These are phyloP conservation scores for Naematelia encephala DNA, from an alignment of 768 basidiomycete genomes.

Conservation along the genomic window DNA sequence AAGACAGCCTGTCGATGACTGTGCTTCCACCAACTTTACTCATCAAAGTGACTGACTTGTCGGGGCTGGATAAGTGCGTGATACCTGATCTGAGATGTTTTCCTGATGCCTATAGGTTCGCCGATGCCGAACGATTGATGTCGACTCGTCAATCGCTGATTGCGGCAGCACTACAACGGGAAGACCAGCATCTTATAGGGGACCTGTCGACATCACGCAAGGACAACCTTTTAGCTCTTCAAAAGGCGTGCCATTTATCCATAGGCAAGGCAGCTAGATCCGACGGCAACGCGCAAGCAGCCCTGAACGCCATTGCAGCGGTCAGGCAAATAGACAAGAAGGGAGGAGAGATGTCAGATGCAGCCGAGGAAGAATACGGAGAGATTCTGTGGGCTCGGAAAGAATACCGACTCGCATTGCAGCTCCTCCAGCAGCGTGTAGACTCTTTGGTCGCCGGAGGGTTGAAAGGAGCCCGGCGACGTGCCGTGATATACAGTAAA, in stretches of 20 bases:
- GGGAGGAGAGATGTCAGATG: constrained; percentile 53
- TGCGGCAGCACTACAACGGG: constrained; percentile 64
- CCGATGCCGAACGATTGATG: constrained; percentile 69
- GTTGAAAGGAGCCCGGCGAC: not conserved
- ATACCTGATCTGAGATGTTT: not conserved
- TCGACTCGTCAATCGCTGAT: constrained; percentile 79
- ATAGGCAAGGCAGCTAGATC: constrained; percentile 70
- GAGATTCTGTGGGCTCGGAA: constrained; percentile 83
- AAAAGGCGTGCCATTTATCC: constrained; percentile 67
- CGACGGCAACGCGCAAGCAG: constrained; percentile 69
- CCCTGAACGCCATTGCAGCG: constrained; percentile 76
- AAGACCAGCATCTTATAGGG: constrained; percentile 64
- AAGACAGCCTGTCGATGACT: constrained; percentile 1
- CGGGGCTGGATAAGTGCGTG: constrained; percentile 15
- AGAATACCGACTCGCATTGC: constrained; percentile 70
- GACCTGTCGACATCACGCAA: constrained; percentile 60
- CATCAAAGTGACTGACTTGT: not conserved
- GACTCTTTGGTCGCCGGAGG: not conserved
- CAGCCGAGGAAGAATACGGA: constrained; percentile 76
- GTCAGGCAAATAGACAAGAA: constrained; percentile 64
- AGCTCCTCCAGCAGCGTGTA: not conserved
- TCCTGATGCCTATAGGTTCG: constrained; percentile 59
- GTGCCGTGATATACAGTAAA: not conserved
- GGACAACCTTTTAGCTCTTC: constrained; percentile 58
- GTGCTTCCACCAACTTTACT: not conserved